Evolutionary conservation across 2,329 filamentous ascomycete genomes (phyloP), one percentile per base, ranked within the genome.

Genomic region (Sporothrix phasma): DNA sequence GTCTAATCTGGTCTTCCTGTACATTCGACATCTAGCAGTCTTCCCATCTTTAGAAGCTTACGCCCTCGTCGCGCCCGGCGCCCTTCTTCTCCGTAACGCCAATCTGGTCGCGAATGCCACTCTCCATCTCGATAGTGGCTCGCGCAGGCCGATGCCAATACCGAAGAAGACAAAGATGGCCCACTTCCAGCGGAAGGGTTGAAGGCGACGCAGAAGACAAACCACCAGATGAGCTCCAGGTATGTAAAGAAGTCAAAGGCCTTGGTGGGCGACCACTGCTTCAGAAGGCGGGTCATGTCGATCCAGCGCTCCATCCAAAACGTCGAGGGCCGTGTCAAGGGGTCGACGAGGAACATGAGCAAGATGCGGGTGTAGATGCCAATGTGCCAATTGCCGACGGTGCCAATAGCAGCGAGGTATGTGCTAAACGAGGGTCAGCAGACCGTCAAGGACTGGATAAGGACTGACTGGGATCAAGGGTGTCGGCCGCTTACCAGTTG

Each of bases 191-290:
- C 90, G 79, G 74, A 95, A 0, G 91, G 91, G 71, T 95, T 95
- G 70, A 94, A 81, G 4, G 81, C 77, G 47, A 93, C 85, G 64
- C 88, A 88, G 71, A 94, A 95, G 5, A 85, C 73, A 68, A 93
- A 94, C 91, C 90, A 95, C 79, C 89, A 95, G 4, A 94, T 72
- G 60, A 95, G 77, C 74, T 96, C 91, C 0, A 88, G 81, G 70
- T 95, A 95, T 0, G 91, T 95, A 73, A 95, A 94, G 77, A 95
- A 95, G 72, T 95, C 90, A 70, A 95, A 93, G 0, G 90, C 89
- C 0, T 84, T 86, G 0, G 85, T 89, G 0, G 90, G 90, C 2
- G 88, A 85, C 11, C 80, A 79, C 2, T 75, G 74, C 75, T 95
- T 95, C 66, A 95, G 77, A 3, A 85, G 73, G 34, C 84, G 81